These are phyloP conservation scores for Chlorokybus atmophyticus DNA, from an alignment of 139 green algal species.

Conservation along the genomic window DNA sequence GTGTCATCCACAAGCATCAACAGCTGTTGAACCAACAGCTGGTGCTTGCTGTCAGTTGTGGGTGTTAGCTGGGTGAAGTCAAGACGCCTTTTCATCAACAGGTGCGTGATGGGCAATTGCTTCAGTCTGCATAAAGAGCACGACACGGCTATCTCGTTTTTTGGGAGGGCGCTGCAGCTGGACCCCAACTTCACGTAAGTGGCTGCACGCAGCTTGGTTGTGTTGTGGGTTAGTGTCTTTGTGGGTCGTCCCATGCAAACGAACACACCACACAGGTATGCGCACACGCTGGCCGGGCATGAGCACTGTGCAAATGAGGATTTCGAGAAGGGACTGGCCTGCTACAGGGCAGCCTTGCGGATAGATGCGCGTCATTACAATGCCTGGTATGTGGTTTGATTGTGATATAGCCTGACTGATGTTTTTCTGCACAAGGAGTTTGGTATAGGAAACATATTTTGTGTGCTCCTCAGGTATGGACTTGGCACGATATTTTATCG, in stretches of 20 bases:
- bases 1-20: neutral
- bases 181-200: slow-evolving; percentile 60
- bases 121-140: slow-evolving; percentile 84
- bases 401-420: too few relatives aligned
- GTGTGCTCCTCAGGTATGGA: slow-evolving; percentile 70
- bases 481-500: slow-evolving; percentile 79
- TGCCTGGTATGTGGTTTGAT: slow-evolving; percentile 54
- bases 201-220: too few relatives aligned
- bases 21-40: too few relatives aligned
- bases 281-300: slow-evolving; percentile 79
- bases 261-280: too few relatives aligned
- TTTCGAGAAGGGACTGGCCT: slow-evolving; percentile 63
- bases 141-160: slow-evolving; percentile 68
- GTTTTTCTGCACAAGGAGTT: too few relatives aligned
- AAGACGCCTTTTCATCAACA: slow-evolving; percentile 7
- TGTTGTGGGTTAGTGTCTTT: too few relatives aligned
- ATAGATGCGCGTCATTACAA: slow-evolving; percentile 88
- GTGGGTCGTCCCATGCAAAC: too few relatives aligned
- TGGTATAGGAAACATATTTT: too few relatives aligned
- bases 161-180: slow-evolving; percentile 73
- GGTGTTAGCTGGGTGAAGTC: too few relatives aligned
- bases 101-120: slow-evolving; percentile 81
- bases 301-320: slow-evolving; percentile 85
- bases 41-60: too few relatives aligned
- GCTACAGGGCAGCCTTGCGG: slow-evolving; percentile 72